Base-by-base conservation (phyloP, 768 basidiomycete species). In the Phylloporus sp. region DNA sequence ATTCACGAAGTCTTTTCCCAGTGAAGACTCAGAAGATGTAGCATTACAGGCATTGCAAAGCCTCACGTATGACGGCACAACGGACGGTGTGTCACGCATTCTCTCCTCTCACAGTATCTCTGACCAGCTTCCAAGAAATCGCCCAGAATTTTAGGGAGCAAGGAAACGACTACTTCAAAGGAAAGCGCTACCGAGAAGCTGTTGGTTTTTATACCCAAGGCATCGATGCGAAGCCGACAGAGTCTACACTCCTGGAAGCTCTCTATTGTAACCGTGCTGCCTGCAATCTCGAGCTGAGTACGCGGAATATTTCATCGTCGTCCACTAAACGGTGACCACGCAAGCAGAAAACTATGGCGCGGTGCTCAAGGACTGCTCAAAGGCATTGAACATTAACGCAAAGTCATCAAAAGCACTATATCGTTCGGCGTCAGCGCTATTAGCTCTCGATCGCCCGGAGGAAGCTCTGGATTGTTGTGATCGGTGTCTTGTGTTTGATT, bases 121-220 rank as follows among this genome's bases (percentile, higher is more conserved):
- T 58, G 38, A 60, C 8, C 1, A 22, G 32, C 52, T 23, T 0
- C 36, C 24, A 56, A 95, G 97, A 98, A 68, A 76, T 92, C 57
- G 92, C 95, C 1, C 78, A 82, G 54, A 94, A 89, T 63, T 97
- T 97, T 72, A 97, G 97, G 68, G 84, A 91, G 47, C 91, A 95
- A 65, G 97, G 94, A 5, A 98, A 97, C 65, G 93, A 95, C 49
- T 91, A 95, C 62, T 95, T 89, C 73, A 86, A 84, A 58, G 86
- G 86, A 26, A 91, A 90, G 63, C 81, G 90, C 38, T 88, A 81
- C 68, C 80, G 90, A 32, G 94, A 98, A 67, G 97, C 97, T 1
- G 54, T 86, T 8, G 82, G 84, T 1, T 97, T 97, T 67, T 99
- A 98, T 67, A 84, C 86, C 0, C 90, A 95, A 66, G 95, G 88